phyloP scores from a whole-genome alignment of 768 basidiomycete species.

The Amanita exitialis region DNA sequence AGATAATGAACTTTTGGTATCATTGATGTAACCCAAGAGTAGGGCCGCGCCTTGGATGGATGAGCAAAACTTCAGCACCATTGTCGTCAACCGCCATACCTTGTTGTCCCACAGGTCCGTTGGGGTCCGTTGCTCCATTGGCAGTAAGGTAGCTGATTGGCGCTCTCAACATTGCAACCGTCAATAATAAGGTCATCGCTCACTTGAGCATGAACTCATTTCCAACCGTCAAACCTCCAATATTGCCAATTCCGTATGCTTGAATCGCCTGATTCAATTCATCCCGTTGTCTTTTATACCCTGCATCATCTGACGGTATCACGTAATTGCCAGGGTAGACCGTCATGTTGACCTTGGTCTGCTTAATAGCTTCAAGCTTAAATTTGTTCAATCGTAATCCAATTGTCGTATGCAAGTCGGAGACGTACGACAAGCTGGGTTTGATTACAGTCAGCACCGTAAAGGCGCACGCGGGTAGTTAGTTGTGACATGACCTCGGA shows the following conservation, averaged over 20 bases:
- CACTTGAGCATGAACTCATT: slow-evolving; percentile 87
- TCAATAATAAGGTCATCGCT: slow-evolving; percentile 10
- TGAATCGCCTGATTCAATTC: slow-evolving; percentile 56
- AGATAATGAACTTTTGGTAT: slow-evolving; percentile 46
- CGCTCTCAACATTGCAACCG: not conserved
- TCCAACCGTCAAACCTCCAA: slow-evolving; percentile 81
- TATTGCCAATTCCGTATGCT: slow-evolving; percentile 67
- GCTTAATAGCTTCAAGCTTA: slow-evolving; percentile 78
- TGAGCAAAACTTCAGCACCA: not conserved
- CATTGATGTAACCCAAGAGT: slow-evolving; percentile 54
- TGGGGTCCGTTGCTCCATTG: slow-evolving; percentile 40
- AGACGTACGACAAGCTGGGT: slow-evolving; percentile 57
- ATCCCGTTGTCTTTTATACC: slow-evolving; percentile 64
- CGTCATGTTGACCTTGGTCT: slow-evolving; percentile 76
- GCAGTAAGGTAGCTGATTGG: slow-evolving; percentile 44
- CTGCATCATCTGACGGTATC: slow-evolving; percentile 42
- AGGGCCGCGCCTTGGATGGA: slow-evolving; percentile 39
- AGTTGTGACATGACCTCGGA: slow-evolving; percentile 74
- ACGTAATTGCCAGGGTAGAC: slow-evolving; percentile 74
- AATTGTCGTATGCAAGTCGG: not conserved
- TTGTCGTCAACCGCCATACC: slow-evolving; percentile 12
- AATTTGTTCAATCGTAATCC: not conserved
- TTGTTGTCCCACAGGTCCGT: slow-evolving; percentile 42
- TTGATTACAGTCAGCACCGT: slow-evolving; percentile 83
- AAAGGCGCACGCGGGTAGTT: slow-evolving; percentile 70